Percentiles rank a stretch among this genome's conserved stretches.
These are phyloP conservation scores for Dittrichia graveolens DNA, from an alignment of 129 eudicot genomes.

Conservation along the genomic window DNA sequence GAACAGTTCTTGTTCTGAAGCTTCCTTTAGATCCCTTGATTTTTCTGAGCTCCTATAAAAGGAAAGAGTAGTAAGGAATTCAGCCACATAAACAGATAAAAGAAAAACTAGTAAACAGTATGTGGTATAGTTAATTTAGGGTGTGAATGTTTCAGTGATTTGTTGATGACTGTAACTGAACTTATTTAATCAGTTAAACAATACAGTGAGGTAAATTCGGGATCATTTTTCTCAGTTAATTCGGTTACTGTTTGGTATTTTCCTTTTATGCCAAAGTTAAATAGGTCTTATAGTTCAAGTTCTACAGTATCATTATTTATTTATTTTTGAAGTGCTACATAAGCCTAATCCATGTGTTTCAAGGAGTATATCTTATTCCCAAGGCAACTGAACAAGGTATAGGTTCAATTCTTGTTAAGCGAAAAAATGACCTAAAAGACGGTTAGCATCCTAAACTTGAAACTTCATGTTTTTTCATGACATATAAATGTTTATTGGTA, in stretches of 20 bases:
- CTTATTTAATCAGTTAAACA: no score
- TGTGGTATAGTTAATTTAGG: background rate
- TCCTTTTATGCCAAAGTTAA: no score
- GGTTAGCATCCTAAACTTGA: background rate
- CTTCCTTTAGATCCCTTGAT: constrained; percentile 70
- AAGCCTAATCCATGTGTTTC: background rate
- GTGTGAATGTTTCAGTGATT: no score
- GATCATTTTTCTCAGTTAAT: no score
- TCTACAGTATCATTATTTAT: no score
- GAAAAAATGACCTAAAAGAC: background rate
- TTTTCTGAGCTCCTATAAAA: constrained; percentile 68
- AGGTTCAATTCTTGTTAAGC: background rate
- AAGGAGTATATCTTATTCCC: background rate
- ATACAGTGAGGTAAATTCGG: no score
- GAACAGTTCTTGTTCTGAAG: constrained; percentile 57
- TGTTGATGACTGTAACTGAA: no score
- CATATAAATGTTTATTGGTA: background rate
- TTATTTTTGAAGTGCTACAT: background rate
- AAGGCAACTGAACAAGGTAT: no score
- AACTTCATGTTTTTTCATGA: background rate
- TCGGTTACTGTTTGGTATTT: no score
- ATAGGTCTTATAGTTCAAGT: no score
- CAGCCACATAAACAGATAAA: background rate
- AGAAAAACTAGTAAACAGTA: background rate
- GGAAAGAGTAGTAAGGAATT: background rate